A percentile compares a stretch with the other conserved stretches of the same genome.
Evolutionary conservation across 805 yeast species (phyloP).

Genomic region (Torulaspora microellipsoides): DNA sequence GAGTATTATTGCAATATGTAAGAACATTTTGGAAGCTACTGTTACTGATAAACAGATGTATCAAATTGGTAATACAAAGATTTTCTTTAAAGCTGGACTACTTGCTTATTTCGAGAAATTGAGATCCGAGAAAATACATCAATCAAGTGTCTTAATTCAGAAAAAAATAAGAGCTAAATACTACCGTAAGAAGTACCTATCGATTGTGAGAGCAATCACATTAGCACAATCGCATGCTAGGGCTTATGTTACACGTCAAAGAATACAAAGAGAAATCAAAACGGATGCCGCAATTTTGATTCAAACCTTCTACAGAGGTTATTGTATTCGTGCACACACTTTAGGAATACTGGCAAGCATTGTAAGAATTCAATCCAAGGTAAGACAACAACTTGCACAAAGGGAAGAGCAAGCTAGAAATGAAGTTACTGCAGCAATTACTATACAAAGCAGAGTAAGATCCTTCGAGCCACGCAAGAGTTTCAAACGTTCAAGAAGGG

Average conservation of each 20-base stretch:
- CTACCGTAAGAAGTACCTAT: constrained; percentile 58
- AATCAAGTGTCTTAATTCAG: constrained; percentile 79
- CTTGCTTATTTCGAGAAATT: constrained; percentile 84
- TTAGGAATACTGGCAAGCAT: constrained; percentile 31
- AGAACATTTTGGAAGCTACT: constrained; percentile 56
- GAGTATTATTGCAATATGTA: constrained; percentile 57
- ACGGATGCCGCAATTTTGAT: constrained; percentile 62
- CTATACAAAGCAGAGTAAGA: constrained; percentile 71
- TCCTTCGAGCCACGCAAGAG: constrained; percentile 57
- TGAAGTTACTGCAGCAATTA: constrained; percentile 58
- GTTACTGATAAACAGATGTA: constrained; percentile 65
- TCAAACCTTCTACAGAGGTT: constrained; percentile 64
- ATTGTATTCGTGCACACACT: constrained; percentile 40
- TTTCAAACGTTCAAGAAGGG: constrained; percentile 43
- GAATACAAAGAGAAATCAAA: constrained; percentile 53
- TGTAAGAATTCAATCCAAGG: constrained; percentile 44
- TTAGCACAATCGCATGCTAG: constrained; percentile 60
- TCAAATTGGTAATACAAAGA: constrained; percentile 89
- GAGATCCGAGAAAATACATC: constrained; percentile 69
- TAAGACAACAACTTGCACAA: constrained; percentile 53
- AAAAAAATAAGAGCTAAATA: constrained; percentile 67
- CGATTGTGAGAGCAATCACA: constrained; percentile 50
- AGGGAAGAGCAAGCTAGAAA: constrained; percentile 45
- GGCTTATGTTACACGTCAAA: constrained; percentile 56
- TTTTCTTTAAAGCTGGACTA: constrained; percentile 95